Conservation (phyloP, 2,329 filamentous ascomycete species). For the Colletotrichum salicis region DNA sequence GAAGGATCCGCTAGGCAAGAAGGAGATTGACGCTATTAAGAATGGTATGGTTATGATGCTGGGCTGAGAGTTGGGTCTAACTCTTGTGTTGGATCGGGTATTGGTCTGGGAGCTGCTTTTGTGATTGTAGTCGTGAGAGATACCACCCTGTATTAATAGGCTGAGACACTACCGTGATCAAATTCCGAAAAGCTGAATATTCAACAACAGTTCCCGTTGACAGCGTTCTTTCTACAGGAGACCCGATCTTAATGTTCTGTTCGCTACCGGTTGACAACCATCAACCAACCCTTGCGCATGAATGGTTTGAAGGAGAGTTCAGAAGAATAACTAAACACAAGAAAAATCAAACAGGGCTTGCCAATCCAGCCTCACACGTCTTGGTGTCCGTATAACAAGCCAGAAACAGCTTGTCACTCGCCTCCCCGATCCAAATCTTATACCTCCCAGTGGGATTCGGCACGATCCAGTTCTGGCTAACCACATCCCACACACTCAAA, state of each 20-base stretch:
- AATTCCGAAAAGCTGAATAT: background rate
- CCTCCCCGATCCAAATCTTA: constrained; percentile 51
- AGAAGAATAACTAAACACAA: background rate
- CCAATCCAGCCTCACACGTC: constrained; percentile 24
- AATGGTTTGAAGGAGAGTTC: background rate
- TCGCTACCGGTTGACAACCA: background rate
- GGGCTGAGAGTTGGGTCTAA: background rate
- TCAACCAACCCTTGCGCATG: background rate
- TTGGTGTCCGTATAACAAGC: constrained; percentile 35
- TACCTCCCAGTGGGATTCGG: constrained; percentile 50
- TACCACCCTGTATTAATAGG: background rate
- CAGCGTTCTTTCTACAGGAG: background rate
- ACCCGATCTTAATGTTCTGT: background rate
- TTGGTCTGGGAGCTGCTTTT: background rate
- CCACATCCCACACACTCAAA: constrained; percentile 77
- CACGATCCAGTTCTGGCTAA: constrained; percentile 74
- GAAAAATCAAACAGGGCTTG: constrained; percentile 24
- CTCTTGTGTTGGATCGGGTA: background rate
- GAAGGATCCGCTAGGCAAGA: constrained; percentile 49
- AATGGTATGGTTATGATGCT: constrained; percentile 45
- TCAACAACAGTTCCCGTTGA: background rate
- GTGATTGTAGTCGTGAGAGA: background rate
- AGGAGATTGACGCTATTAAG: constrained; percentile 49
- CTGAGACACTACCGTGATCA: background rate
- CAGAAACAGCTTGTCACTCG: constrained; percentile 45